Evolutionary conservation across 106 monocot species (phyloP), one percentile per base, ranked within the genome.

Genomic region (Alisma plantagoaquatica): DNA sequence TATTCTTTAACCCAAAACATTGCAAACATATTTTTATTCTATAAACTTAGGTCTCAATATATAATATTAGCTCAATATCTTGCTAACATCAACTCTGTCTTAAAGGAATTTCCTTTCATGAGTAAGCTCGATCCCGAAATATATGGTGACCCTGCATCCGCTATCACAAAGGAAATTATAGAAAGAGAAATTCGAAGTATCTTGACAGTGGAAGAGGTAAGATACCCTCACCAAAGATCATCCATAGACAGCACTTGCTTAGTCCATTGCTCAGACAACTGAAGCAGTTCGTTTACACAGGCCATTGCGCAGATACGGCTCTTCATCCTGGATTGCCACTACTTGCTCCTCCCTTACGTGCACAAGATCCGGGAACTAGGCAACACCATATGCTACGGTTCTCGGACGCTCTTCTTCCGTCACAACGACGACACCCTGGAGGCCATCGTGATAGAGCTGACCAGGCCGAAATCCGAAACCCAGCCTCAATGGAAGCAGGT

Each of bases 131-230:
- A 96, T 42, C 88, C 96, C 0, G 77, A 56, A 14, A 26, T 70
- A 31, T 89, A 96, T 54, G 89, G 96, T 23, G 78, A 78, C 2
- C 75, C 74, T 1, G 84, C 84, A 52, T 96, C 96, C 8, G 66
- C 89, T 43, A 76, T 96, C 73, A 84, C 42, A 57, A 89, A 96
- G 43, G 81, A 89, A 24, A 75, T 89, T 74, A 78, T 96, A 45
- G 29, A 64, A 4, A 76, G 89, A 23, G 69, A 89, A 16, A 84
- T 78, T 21, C 49, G 69, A 59, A 73, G 78, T 64, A 89, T 88
- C 51, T 75, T 96, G 84, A 75, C 84, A 2, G 73, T 96, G 19
- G 65, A 89, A 32, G 68, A 93, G 90, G 87, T 81, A 67, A 20
- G 22, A n/a, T n/a, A n/a, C n/a, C n/a, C n/a, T n/a, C n/a, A n/a